These are phyloP conservation scores for Pyronema omphalodes DNA, from an alignment of 495 filamentous ascomycete genomes.

Conservation along the genomic window DNA sequence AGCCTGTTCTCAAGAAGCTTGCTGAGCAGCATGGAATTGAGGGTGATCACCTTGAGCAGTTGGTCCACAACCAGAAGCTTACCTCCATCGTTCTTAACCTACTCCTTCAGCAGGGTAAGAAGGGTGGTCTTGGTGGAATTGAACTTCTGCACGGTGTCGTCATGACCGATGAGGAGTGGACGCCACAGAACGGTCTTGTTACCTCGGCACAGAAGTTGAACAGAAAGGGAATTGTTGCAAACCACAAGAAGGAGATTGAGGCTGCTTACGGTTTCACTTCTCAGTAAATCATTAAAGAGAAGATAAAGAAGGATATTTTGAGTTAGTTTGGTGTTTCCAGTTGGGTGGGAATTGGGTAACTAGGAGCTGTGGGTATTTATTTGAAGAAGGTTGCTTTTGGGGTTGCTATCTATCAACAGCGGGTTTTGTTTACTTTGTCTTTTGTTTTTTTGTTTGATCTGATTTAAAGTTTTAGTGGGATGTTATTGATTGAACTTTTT, in stretches of 20 bases:
- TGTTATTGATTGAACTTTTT: no score
- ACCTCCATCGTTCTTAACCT: constrained; percentile 62
- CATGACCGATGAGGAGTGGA: constrained; percentile 93
- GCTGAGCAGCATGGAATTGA: constrained; percentile 52
- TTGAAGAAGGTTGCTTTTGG: no score
- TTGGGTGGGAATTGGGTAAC: no score
- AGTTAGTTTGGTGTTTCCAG: no score
- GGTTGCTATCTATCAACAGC: no score
- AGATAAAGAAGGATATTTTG: no score
- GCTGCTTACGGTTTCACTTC: constrained; percentile 33
- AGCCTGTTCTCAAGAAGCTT: constrained; percentile 68
- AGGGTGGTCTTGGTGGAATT: constrained; percentile 61
- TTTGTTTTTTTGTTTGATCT: no score
- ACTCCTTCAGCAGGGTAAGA: constrained; percentile 54
- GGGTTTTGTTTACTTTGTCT: no score
- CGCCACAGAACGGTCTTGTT: constrained; percentile 63
- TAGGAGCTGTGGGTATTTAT: no score
- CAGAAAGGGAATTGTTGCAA: constrained; percentile 45
- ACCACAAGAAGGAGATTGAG: constrained; percentile 46
- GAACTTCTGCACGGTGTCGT: constrained; percentile 90
- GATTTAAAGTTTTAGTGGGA: no score
- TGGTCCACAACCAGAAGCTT: constrained; percentile 71
- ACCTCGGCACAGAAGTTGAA: constrained; percentile 67
- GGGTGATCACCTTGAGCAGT: constrained; percentile 49
- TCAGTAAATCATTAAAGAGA: not conserved